These are phyloP conservation scores for Cryptosporidium sp. DNA, from an alignment of 169 alveolate species.

Conservation along the genomic window DNA sequence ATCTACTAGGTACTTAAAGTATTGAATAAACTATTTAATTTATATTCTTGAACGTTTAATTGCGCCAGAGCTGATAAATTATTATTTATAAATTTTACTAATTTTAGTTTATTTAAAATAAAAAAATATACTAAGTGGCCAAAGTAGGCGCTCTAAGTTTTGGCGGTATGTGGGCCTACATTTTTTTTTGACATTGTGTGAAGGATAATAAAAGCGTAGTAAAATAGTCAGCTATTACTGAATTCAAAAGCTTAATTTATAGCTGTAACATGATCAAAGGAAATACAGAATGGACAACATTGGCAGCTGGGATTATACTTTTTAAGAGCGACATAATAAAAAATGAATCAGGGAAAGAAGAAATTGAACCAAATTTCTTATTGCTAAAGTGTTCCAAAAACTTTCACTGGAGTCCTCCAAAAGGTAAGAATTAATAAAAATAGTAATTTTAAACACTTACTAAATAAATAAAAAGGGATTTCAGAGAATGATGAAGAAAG, in stretches of 20 bases:
- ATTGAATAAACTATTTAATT: neutral
- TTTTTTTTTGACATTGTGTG: neutral
- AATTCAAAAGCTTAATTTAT: neutral
- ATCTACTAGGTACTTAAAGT: neutral
- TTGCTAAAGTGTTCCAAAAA: conserved; percentile 46
- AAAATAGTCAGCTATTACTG: neutral
- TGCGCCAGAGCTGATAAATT: neutral
- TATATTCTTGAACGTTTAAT: neutral
- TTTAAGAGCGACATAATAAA: conserved; percentile 3
- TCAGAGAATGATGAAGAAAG: conserved; percentile 30
- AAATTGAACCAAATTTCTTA: conserved; percentile 40
- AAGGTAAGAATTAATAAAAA: conserved; percentile 38
- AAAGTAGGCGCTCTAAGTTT: neutral
- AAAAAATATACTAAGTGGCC: neutral
- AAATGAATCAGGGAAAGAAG: neutral
- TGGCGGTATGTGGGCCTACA: neutral
- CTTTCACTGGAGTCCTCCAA: conserved; percentile 73
- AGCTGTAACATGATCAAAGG: neutral
- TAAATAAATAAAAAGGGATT: conserved; percentile 10
- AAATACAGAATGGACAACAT: conserved; percentile 14
- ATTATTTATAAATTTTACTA: neutral
- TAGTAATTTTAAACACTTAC: neutral
- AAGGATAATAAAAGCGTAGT: neutral
- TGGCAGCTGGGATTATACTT: conserved; percentile 68
- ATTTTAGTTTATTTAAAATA: neutral